phyloP scores from a whole-genome alignment of 2,329 filamentous ascomycete genomes.

The Fusarium protoensiforme region DNA sequence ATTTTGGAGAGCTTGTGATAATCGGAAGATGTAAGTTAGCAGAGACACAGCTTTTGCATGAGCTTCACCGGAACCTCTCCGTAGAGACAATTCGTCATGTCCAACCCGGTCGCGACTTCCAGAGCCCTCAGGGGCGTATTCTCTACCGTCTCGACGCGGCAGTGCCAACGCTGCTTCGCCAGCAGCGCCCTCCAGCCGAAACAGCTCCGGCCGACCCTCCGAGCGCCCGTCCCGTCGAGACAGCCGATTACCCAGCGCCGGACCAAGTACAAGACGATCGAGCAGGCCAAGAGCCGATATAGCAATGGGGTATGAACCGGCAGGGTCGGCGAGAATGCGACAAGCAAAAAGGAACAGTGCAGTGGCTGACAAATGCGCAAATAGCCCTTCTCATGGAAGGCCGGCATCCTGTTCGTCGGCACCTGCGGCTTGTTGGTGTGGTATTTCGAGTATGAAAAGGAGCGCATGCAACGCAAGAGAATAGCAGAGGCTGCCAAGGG shows the following conservation, averaged over 20 bases:
- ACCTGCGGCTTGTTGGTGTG: conserved; percentile 82
- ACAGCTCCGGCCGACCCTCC: conserved; percentile 49
- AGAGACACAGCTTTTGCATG: conserved; percentile 31
- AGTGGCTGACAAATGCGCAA: conserved; percentile 41
- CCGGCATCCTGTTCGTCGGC: conserved; percentile 84
- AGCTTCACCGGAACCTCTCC: conserved; percentile 15
- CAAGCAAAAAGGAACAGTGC: background rate
- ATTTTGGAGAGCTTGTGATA: conserved; percentile 39
- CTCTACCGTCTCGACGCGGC: conserved; percentile 45
- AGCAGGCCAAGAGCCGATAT: conserved; percentile 69
- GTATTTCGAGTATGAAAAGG: conserved; percentile 96
- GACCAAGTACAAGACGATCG: conserved; percentile 63
- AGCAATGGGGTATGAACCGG: conserved; percentile 61
- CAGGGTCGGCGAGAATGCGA: background rate
- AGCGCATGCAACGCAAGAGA: conserved; percentile 86
- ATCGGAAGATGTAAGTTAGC: conserved; percentile 44
- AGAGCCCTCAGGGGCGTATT: conserved; percentile 50
- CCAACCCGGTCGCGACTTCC: conserved; percentile 50
- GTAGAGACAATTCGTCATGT: conserved; percentile 48
- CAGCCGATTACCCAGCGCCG: conserved; percentile 52
- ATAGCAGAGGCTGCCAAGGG: conserved; percentile 94
- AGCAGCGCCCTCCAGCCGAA: conserved; percentile 48
- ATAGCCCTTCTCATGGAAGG: conserved; percentile 93
- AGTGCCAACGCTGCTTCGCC: conserved; percentile 58
- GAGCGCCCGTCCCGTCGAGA: conserved; percentile 46